Evolutionary conservation across 2,329 filamentous ascomycete species (phyloP).

Genomic region (Neocatenulostroma microsporum): DNA sequence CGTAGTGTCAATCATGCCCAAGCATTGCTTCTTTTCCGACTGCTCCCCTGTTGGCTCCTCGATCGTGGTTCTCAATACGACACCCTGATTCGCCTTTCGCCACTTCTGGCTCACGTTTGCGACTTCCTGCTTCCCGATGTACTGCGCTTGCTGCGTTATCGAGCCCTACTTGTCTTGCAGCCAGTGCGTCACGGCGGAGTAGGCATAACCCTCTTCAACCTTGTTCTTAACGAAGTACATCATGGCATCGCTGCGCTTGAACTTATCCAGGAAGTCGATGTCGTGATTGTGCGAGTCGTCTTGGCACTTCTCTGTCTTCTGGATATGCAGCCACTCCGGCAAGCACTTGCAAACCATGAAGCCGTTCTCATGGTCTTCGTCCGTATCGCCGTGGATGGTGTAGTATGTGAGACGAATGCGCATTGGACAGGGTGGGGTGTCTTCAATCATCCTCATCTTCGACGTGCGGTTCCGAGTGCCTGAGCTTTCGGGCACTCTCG

Average conservation of each 20-base stretch:
- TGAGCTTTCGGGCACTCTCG: conserved; percentile 4
- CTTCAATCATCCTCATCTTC: conserved; percentile 8
- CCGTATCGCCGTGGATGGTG: conserved; percentile 16
- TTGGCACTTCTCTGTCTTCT: conserved; percentile 5
- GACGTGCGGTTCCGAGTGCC: conserved; percentile 3
- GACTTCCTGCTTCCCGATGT: conserved; percentile 15
- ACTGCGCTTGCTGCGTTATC: conserved; percentile 12
- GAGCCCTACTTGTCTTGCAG: conserved; percentile 14
- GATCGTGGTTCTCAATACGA: conserved; percentile 12
- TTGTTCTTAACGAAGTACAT: conserved; percentile 17
- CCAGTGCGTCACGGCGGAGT: conserved; percentile 15
- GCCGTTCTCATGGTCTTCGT: conserved; percentile 8
- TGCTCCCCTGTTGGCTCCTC: conserved; percentile 13
- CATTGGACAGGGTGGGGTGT: conserved; percentile 11
- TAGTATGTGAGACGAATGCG: conserved; percentile 15
- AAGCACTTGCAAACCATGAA: conserved; percentile 17
- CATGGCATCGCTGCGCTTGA: conserved; percentile 16
- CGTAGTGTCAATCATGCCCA: conserved; percentile 14
- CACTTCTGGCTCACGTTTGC: conserved; percentile 15
- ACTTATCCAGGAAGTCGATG: conserved; percentile 15
- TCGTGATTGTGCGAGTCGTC: conserved; percentile 11
- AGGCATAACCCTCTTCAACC: conserved; percentile 18
- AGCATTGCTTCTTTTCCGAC: conserved; percentile 9
- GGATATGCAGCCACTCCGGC: conserved; percentile 18
- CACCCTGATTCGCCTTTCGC: conserved; percentile 15